A percentile compares a stretch with the other conserved stretches of the same genome.
Conservation (phyloP, 2,329 filamentous ascomycete genomes). For the Chaetomium sp. region DNA sequence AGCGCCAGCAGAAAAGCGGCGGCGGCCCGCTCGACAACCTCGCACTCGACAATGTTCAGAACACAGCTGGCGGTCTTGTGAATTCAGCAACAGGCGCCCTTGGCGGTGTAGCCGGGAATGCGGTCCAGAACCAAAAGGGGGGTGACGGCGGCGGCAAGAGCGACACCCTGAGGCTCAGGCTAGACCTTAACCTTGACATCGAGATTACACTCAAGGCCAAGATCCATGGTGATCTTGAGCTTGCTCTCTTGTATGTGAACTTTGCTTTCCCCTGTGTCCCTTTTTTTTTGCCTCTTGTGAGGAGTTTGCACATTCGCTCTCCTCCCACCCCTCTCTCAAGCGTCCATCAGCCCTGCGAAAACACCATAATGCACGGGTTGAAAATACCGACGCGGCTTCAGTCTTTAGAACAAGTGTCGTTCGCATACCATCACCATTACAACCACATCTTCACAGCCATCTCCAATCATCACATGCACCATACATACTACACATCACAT, state of each 20-base stretch:
- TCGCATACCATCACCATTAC: neutral
- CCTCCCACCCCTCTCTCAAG: slow-evolving; percentile 3
- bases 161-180: slow-evolving; percentile 64
- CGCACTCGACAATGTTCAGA: slow-evolving; percentile 31
- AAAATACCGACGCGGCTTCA: slow-evolving; percentile 18
- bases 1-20: slow-evolving; percentile 28
- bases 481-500: neutral
- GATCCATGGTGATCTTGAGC: slow-evolving; percentile 76
- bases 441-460: neutral
- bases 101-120: slow-evolving; percentile 34
- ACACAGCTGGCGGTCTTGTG: slow-evolving; percentile 33
- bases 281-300: neutral
- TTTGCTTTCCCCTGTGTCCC: neutral
- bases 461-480: neutral
- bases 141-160: slow-evolving; percentile 37
- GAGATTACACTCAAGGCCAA: slow-evolving; percentile 81
- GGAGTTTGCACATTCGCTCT: neutral
- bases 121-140: slow-evolving; percentile 32
- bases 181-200: slow-evolving; percentile 77
- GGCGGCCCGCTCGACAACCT: slow-evolving; percentile 34
- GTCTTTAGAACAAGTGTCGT: slow-evolving; percentile 17
- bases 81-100: slow-evolving; percentile 37
- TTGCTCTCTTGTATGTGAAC: slow-evolving; percentile 56
- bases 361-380: neutral
- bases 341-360: neutral